phyloP scores from a whole-genome alignment of 257 asterid genomes.

The Solanum piurae region DNA sequence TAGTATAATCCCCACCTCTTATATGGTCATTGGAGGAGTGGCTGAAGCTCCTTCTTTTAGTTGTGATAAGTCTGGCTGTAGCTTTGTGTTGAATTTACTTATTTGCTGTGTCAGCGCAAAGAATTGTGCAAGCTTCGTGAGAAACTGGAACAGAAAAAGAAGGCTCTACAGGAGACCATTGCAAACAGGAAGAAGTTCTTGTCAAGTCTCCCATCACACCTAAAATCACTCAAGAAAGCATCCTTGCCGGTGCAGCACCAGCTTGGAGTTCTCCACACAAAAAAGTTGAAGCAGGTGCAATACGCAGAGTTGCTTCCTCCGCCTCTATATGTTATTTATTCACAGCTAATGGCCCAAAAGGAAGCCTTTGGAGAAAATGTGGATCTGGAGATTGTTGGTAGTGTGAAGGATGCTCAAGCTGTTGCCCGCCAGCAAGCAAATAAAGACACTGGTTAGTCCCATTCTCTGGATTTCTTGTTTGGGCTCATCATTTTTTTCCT shows the following conservation, averaged over 20 bases:
- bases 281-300: conserved; percentile 85
- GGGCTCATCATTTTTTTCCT: background rate
- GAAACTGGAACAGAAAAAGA: conserved; percentile 69
- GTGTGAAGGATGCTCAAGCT: conserved; percentile 82
- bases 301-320: conserved; percentile 92
- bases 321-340: conserved; percentile 78
- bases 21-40: background rate
- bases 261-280: conserved; percentile 71
- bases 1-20: background rate
- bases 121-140: conserved; percentile 83
- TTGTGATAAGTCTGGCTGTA: background rate
- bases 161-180: conserved; percentile 76
- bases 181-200: conserved; percentile 77
- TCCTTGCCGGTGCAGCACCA: conserved; percentile 90
- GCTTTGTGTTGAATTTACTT: background rate
- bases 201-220: conserved; percentile 94
- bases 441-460: conserved; percentile 54
- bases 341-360: conserved; percentile 87
- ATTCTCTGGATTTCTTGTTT: background rate
- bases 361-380: conserved; percentile 89
- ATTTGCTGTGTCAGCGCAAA: conserved; percentile 61
- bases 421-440: conserved; percentile 79
- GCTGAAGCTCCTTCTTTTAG: background rate
- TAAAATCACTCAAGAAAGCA: conserved; percentile 92
- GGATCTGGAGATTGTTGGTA: conserved; percentile 83